Percentiles rank a stretch among this genome's conserved stretches.
Conservation (phyloP, 108 stramenopile species). For the Aurantiochytrium sp. region DNA sequence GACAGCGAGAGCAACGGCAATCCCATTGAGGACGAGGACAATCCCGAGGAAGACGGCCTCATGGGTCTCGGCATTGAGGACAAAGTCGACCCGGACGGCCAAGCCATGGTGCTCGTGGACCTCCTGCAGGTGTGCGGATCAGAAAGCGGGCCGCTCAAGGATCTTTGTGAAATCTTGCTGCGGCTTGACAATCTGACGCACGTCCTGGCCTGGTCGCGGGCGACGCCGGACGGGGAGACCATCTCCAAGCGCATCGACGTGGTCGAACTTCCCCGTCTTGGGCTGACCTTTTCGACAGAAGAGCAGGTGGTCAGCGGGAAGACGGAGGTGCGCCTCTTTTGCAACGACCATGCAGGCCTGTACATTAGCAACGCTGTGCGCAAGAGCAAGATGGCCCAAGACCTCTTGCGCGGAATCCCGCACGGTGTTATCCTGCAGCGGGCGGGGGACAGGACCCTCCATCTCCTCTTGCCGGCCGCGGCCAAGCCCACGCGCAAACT, state of each 20-base stretch:
- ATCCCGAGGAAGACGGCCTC: neutral
- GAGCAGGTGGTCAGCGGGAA: neutral
- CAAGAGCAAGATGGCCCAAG: conserved; percentile 32
- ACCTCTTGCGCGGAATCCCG: conserved; percentile 1
- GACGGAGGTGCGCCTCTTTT: neutral
- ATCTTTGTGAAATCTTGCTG: conserved; percentile 2
- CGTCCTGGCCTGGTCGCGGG: neutral
- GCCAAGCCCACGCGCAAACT: neutral
- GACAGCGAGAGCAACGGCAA: too few relatives aligned
- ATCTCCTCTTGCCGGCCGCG: neutral
- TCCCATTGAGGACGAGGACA: conserved; percentile 44
- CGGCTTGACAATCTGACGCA: conserved; percentile 23
- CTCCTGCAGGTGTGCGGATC: neutral
- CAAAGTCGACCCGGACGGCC: neutral
- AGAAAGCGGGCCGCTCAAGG: neutral
- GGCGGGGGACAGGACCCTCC: neutral
- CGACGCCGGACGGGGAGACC: neutral
- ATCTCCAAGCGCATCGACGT: neutral
- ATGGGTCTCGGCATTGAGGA: neutral
- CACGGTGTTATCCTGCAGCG: conserved; percentile 14
- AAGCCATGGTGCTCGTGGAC: neutral
- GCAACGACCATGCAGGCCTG: conserved; percentile 7
- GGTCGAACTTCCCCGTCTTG: conserved; percentile 24
- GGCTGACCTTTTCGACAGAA: neutral
- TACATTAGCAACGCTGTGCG: neutral